Base-by-base conservation (phyloP, 2,329 filamentous ascomycete genomes). In the Mariannaea sp. region DNA sequence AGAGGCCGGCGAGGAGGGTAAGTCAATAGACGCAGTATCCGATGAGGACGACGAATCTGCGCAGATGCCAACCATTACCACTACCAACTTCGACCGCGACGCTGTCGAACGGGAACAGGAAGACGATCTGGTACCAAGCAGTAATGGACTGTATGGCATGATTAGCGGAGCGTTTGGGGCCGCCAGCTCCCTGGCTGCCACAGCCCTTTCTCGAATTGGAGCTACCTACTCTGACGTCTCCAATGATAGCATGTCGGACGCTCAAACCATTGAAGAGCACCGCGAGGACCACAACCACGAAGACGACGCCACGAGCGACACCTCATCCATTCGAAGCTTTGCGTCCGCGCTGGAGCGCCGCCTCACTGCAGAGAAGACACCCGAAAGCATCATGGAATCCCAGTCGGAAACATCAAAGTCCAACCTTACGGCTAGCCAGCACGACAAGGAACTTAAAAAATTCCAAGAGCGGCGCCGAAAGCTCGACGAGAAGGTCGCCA, bases 401-500 rank as follows among this genome's bases (percentile, higher is more conserved):
- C 57, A 64, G 16, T 79, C 75, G 1, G 73, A 75, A 27, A 76
- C 76, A 2, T 76, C 77, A 3, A 67, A 61, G 32, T 68, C 52
- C 8, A 66, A 62, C 7, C 50, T 24, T 14, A 33, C 53, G 53
- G 56, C 66, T 58, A 52, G 68, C 59, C 32, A 69, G 48, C 40
- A 66, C 59, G 85, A 88, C 22, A 87, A 85, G 63, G 85, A 89
- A 60, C 77, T 91, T 3, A 74, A 76, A 53, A 88, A 86, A 65
- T 78, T 89, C 7, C 76, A 84, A 40, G 78, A 83, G 13, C 81
- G 82, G 51, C 81, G 81, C 7, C 77, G 74, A 41, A 85, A 86
- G 62, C 75, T 89, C 0, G 81, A 88, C 33, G 81, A 84, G 16
- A 87, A 86, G 62, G 73, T 86, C 7, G 75, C 75, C n/a, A 79